Evolutionary conservation across 768 basidiomycete species (phyloP).

Genomic region (Tricholoma sp.): DNA sequence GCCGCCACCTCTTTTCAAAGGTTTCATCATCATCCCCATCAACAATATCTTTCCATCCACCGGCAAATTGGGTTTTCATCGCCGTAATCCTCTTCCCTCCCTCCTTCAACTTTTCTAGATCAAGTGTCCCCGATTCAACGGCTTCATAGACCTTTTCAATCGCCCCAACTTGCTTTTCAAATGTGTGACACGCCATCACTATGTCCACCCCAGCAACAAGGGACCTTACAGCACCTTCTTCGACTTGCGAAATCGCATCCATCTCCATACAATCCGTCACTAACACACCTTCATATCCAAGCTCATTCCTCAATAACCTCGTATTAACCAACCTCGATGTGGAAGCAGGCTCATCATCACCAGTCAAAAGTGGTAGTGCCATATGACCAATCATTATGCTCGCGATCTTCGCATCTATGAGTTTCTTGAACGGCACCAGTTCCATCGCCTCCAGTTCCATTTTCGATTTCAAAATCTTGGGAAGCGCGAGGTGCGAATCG

Average conservation of each 20-base stretch:
- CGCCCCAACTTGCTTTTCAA: conserved; percentile 47
- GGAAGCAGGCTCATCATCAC: conserved; percentile 53
- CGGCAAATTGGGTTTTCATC: conserved; percentile 49
- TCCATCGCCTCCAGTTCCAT: conserved; percentile 40
- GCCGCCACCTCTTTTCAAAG: conserved; percentile 24
- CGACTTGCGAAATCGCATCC: conserved; percentile 57
- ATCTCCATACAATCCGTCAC: conserved; percentile 78
- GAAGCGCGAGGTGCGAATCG: conserved; percentile 66
- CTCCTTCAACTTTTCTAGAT: conserved; percentile 28
- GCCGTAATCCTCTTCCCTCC: conserved; percentile 42
- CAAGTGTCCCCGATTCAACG: conserved; percentile 37
- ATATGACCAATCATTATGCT: conserved; percentile 75
- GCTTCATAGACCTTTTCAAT: conserved; percentile 49
- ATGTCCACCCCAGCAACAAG: conserved; percentile 64
- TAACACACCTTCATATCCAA: conserved; percentile 54
- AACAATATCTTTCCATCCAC: conserved; percentile 38
- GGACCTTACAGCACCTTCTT: conserved; percentile 50
- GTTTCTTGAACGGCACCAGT: conserved; percentile 51
- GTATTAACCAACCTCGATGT: conserved; percentile 50
- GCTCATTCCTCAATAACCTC: conserved; percentile 42
- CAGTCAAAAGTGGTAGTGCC: conserved; percentile 56
- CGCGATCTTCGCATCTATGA: conserved; percentile 37
- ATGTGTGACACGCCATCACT: conserved; percentile 71
- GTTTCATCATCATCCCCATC: conserved; percentile 20
- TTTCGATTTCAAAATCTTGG: conserved; percentile 49